These are phyloP conservation scores for Cnidoscolus chayamansa DNA, from an alignment of 441 rosid genomes.

Conservation along the genomic window DNA sequence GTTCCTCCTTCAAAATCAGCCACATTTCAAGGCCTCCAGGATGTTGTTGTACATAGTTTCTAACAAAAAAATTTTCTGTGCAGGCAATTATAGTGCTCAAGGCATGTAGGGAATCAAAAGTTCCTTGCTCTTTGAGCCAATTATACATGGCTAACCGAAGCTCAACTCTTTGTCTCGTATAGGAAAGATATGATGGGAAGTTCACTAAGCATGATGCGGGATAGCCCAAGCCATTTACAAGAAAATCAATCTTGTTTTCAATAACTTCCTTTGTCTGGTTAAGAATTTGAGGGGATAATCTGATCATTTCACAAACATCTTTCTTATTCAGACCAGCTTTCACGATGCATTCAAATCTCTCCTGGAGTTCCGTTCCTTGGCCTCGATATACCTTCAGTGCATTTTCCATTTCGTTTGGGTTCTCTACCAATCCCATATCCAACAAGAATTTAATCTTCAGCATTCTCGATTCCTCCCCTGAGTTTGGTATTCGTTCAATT, in stretches of 20 bases:
- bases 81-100: constrained; percentile 50
- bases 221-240: constrained; percentile 48
- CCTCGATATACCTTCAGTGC: constrained; percentile 54
- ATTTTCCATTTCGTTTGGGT: constrained; percentile 36
- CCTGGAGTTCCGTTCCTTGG: constrained; percentile 56
- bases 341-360: constrained; percentile 60
- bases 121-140: constrained; percentile 60
- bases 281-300: constrained; percentile 52
- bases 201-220: constrained; percentile 42
- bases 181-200: constrained; percentile 58
- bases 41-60: constrained; percentile 49
- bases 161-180: constrained; percentile 44
- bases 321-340: constrained; percentile 50
- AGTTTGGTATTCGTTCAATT: constrained; percentile 36
- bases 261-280: constrained; percentile 43
- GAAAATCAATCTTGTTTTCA: constrained; percentile 51
- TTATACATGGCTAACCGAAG: constrained; percentile 54
- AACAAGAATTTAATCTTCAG: constrained; percentile 57
- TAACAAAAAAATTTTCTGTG: constrained; percentile 39
- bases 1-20: constrained; percentile 40
- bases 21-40: constrained; percentile 55
- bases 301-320: constrained; percentile 55
- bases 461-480: constrained; percentile 33
- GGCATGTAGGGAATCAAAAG: constrained; percentile 28
- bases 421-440: constrained; percentile 52